Base-by-base conservation (phyloP, 441 rosid genomes). In the Francoa sonchifolia region DNA sequence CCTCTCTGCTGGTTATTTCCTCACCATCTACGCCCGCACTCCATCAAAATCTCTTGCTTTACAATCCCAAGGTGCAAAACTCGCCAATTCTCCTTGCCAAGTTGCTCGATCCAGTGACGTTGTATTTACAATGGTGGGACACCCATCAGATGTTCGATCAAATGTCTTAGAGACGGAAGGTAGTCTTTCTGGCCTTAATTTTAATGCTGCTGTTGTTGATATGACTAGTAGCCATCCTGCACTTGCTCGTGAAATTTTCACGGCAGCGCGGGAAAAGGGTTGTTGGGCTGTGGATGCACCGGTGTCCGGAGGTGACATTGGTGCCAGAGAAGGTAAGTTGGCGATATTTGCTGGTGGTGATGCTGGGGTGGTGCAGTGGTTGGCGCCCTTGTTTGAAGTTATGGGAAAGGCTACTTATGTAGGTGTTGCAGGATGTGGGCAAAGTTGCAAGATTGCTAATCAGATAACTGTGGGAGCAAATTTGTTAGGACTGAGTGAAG, bases 221-320 rank as follows among this genome's bases (percentile, higher is more conserved):
- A 59, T 58, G 49, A 83, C 95, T 20, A 74, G 73, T 37, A 83
- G 89, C 57, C 58, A 71, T 43, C 89, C 84, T 3, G 63, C 42
- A 20, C 68, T 80, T 0, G 89, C 93, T 1, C 79, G 79, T 0
- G 71, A 80, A 48, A 71, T 87, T 25, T 56, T 61, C 63, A 41
- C 54, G 3, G 69, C 75, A 8, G 75, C 80, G 4, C 58, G 72
- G 0, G 54, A 33, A 9, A 73, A 49, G 20, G 55, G 37, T 5
- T 77, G 85, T 18, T 79, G 76, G 81, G 52, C 85, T 3, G 62
- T 79, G 1, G 96, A 82, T 42, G 77, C 94, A 5, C 88, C 92
- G 0, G 94, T 87, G 6, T 78, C 82, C 0, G 93, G 87, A 1
- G 93, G 73, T 0, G 97, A 76, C 23, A 53, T 70, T 0, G 93